phyloP scores from a whole-genome alignment of 352 stramenopile genomes.

The Hyphochytrium catenoides region DNA sequence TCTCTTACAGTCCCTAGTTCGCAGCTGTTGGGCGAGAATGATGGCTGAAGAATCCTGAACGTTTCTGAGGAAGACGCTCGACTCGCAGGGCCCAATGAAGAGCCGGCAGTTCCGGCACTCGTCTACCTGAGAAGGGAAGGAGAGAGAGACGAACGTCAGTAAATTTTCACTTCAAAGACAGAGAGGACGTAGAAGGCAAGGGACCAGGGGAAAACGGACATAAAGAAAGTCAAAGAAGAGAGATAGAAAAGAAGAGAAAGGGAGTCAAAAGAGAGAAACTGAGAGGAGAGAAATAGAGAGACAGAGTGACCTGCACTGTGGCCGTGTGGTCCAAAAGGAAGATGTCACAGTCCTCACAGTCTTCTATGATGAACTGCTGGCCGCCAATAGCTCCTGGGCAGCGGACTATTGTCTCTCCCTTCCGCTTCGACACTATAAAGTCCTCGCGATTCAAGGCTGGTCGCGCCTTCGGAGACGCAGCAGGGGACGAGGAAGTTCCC shows the following conservation, averaged over 20 bases:
- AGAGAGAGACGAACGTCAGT: too few species aligned
- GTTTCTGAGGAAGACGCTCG: slow-evolving; percentile 37
- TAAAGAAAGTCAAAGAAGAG: too few species aligned
- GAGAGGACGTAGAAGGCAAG: too few species aligned
- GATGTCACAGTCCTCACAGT: slow-evolving; percentile 37
- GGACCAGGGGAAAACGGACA: too few species aligned
- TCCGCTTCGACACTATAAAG: slow-evolving; percentile 27
- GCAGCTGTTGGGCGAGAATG: slow-evolving; percentile 39
- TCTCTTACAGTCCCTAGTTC: slow-evolving; percentile 28
- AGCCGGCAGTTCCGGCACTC: slow-evolving; percentile 35
- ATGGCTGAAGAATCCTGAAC: slow-evolving; percentile 31
- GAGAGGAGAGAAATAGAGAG: too few species aligned
- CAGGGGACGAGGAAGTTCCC: too few species aligned
- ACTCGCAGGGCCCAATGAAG: slow-evolving; percentile 30
- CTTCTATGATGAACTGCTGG: slow-evolving; percentile 49
- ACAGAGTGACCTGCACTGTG: slow-evolving; percentile 45
- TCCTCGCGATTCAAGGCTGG: slow-evolving; percentile 34
- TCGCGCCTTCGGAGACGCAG: too few species aligned
- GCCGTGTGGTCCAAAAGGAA: slow-evolving; percentile 44
- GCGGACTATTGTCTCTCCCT: slow-evolving; percentile 19
- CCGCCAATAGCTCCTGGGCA: slow-evolving; percentile 30
- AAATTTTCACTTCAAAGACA: too few species aligned
- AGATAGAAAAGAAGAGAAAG: too few species aligned
- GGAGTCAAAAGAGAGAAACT: too few species aligned
- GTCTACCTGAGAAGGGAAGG: too few species aligned